Evolutionary conservation across 305 asterid genomes (phyloP).

Genomic region (Lippia alba): DNA sequence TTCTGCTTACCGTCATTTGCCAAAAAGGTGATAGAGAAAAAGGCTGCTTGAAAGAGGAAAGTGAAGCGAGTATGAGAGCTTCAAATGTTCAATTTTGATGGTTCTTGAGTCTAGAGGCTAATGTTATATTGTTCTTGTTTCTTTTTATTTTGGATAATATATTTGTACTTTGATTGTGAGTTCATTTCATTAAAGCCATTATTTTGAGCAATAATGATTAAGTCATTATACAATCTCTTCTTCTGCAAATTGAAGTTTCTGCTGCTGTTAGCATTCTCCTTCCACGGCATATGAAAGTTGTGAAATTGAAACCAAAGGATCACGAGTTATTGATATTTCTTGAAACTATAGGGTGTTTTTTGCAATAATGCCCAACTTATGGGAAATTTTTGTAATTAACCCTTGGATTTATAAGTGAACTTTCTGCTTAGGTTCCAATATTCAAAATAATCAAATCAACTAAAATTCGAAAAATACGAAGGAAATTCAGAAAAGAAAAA

Average conservation of each 20-base stretch:
- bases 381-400: too few relatives aligned
- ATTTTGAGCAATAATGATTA: background rate
- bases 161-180: background rate
- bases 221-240: background rate
- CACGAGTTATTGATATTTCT: too few relatives aligned
- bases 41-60: conserved; percentile 37
- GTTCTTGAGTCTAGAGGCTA: background rate
- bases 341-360: too few relatives aligned
- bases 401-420: too few relatives aligned
- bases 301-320: too few relatives aligned
- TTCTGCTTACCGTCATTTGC: conserved; percentile 92
- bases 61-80: background rate
- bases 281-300: too few relatives aligned
- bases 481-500: too few relatives aligned
- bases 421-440: too few relatives aligned
- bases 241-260: background rate
- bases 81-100: background rate
- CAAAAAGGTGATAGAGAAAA: conserved; percentile 66
- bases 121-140: background rate
- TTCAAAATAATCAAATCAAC: too few relatives aligned
- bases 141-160: background rate
- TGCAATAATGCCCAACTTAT: too few relatives aligned
- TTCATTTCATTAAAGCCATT: background rate
- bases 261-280: too few relatives aligned
- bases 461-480: too few relatives aligned